Conservation (phyloP, 805 yeast genomes). For the Saccharomycopsis sp. region DNA sequence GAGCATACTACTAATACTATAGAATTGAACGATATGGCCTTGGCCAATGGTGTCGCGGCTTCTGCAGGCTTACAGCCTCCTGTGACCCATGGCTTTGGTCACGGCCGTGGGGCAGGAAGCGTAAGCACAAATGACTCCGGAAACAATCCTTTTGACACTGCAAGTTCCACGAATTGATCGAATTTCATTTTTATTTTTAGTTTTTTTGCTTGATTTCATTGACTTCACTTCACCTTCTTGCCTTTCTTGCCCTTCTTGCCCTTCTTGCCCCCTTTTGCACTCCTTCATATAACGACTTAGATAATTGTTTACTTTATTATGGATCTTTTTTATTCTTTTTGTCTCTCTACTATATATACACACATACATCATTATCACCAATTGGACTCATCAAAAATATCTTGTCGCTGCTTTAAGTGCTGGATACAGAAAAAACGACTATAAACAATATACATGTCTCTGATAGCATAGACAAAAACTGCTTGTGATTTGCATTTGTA, state of each 20-base stretch:
- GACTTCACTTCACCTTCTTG: background rate
- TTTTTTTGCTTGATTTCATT: background rate
- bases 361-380: background rate
- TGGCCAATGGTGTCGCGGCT: background rate
- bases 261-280: background rate
- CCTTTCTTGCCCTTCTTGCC: background rate
- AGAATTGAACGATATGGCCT: background rate
- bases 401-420: background rate
- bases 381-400: background rate
- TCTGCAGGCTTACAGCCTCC: background rate
- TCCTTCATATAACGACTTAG: background rate
- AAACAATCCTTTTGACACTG: background rate
- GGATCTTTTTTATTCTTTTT: background rate
- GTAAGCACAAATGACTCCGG: background rate
- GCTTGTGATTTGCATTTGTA: background rate
- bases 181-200: background rate
- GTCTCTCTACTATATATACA: background rate
- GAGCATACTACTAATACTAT: background rate
- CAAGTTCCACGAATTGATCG: background rate
- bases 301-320: background rate
- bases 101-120: background rate
- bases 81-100: background rate
- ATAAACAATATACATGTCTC: background rate
- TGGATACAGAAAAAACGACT: background rate
- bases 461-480: background rate